A percentile compares a stretch with the other conserved stretches of the same genome.
These are phyloP conservation scores for Metschnikowia bowlesiae DNA, from an alignment of 805 yeast genomes.

Conservation along the genomic window DNA sequence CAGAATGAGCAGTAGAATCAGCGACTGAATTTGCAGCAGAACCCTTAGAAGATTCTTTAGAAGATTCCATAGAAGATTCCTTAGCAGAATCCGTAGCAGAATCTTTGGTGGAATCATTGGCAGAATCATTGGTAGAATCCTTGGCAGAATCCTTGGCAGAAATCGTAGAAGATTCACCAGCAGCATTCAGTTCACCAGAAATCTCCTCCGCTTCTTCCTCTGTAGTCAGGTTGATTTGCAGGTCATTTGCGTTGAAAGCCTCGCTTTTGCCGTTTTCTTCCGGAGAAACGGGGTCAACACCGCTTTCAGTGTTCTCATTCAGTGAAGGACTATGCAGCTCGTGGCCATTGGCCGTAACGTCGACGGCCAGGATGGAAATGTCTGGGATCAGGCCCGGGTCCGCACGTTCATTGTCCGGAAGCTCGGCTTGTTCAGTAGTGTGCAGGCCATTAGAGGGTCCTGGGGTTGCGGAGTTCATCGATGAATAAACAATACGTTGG, in stretches of 20 bases:
- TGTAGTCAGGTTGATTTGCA: not conserved
- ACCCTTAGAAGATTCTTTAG: no score
- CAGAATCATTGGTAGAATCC: no score
- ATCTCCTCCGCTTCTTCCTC: not conserved
- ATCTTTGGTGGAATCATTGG: no score
- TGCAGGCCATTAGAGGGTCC: not conserved
- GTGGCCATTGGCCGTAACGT: not conserved
- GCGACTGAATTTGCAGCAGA: no score
- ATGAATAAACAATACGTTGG: not conserved
- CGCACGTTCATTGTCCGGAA: not conserved
- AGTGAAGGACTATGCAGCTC: not conserved
- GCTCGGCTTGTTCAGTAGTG: not conserved
- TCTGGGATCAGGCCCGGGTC: not conserved
- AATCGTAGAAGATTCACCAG: not conserved
- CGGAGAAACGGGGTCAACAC: not conserved
- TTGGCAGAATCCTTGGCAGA: no score
- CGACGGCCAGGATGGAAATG: not conserved
- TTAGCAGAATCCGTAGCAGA: no score
- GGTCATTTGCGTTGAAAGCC: not conserved
- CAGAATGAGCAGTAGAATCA: no score
- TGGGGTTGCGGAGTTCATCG: not conserved
- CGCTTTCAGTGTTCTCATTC: not conserved
- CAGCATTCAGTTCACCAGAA: no score
- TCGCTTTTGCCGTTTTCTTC: conserved; percentile 1
- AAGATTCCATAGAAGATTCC: no score